Evolutionary conservation across 768 basidiomycete genomes (phyloP).

Genomic region (Agrocybe praecox): DNA sequence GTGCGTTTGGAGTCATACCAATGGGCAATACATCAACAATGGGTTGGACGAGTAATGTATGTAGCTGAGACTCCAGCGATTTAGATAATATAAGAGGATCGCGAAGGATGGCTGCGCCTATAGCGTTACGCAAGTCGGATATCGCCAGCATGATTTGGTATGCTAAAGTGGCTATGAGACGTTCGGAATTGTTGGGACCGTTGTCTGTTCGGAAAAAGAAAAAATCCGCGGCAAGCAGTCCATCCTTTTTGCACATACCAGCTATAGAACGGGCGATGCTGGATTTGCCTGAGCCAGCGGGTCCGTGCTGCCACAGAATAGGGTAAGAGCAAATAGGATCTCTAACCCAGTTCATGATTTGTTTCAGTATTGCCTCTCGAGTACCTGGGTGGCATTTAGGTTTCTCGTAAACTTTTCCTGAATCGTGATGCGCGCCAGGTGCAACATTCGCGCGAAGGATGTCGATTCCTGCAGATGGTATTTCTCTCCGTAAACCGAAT

Average conservation of each 20-base stretch:
- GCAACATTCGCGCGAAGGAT: conserved; percentile 3
- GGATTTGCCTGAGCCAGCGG: too few species aligned
- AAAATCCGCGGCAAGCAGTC: conserved; percentile 13
- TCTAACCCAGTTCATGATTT: conserved; percentile 14
- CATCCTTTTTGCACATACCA: background rate
- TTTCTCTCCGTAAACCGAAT: too few species aligned
- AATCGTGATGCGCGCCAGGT: conserved; percentile 14
- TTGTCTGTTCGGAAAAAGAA: conserved; percentile 17
- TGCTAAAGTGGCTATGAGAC: conserved; percentile 17
- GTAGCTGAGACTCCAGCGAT: conserved; percentile 3
- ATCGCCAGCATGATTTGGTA: conserved; percentile 14
- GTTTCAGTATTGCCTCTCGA: conserved; percentile 4
- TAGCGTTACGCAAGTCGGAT: too few species aligned
- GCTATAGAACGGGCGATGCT: too few species aligned
- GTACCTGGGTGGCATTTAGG: conserved; percentile 15
- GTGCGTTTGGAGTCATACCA: background rate
- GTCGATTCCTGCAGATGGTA: background rate
- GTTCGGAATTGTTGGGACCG: conserved; percentile 5
- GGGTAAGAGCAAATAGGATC: too few species aligned
- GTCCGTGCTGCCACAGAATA: too few species aligned
- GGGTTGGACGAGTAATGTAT: conserved; percentile 12
- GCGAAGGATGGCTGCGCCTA: too few species aligned
- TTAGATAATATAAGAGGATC: too few species aligned
- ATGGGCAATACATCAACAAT: background rate
- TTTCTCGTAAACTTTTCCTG: conserved; percentile 14